Conservation (phyloP, 2,329 filamentous ascomycete genomes). For the Ophiostoma ulmi region DNA sequence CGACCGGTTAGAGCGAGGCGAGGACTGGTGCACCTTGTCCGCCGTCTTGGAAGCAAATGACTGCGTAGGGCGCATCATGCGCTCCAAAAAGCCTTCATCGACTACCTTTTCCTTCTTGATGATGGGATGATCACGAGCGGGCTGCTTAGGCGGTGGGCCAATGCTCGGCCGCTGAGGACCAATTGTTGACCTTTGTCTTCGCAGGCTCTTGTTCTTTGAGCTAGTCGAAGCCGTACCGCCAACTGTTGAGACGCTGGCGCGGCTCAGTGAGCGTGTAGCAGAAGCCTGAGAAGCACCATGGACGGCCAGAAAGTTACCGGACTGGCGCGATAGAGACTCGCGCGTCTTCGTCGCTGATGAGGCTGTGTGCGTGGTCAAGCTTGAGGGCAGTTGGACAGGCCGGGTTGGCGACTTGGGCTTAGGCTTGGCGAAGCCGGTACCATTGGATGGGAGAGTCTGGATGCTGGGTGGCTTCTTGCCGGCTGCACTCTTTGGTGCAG, state of each 20-base stretch:
- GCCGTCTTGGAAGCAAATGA: constrained; percentile 62
- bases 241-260: constrained; percentile 38
- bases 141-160: constrained; percentile 55
- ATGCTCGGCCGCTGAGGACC: constrained; percentile 48
- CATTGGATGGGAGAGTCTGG: constrained; percentile 37
- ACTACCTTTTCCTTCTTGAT: constrained; percentile 51
- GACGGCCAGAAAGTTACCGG: constrained; percentile 36
- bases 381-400: constrained; percentile 60
- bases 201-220: constrained; percentile 34
- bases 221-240: constrained; percentile 28
- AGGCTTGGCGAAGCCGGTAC: constrained; percentile 49
- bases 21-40: constrained; percentile 51
- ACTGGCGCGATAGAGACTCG: constrained; percentile 40
- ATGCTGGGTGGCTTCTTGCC: constrained; percentile 43
- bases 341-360: constrained; percentile 59
- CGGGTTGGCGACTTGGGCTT: constrained; percentile 65
- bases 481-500: constrained; percentile 30
- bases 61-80: constrained; percentile 75
- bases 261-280: constrained; percentile 42
- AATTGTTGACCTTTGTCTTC: constrained; percentile 43
- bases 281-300: constrained; percentile 28
- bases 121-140: constrained; percentile 44
- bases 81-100: constrained; percentile 68
- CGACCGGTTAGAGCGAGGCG: constrained; percentile 37
- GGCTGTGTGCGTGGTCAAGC: constrained; percentile 64